phyloP scores from a whole-genome alignment of 495 filamentous ascomycete species.

The Lentithecium fluviatile region DNA sequence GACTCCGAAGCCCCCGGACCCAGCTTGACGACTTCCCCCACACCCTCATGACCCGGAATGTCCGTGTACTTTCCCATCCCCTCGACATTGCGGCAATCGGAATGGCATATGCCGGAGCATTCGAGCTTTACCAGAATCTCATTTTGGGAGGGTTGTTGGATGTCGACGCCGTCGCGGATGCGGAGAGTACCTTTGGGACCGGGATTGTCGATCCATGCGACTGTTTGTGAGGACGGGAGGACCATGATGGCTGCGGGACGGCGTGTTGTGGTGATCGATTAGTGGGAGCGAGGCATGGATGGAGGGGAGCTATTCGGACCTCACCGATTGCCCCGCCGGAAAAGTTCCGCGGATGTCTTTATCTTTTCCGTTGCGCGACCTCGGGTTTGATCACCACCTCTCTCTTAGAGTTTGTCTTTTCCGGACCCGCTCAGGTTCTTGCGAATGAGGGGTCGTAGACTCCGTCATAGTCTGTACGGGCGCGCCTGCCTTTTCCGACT shows the following conservation, averaged over 20 bases:
- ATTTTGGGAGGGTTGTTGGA: conserved; percentile 72
- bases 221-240: conserved; percentile 21
- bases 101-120: conserved; percentile 91
- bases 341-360: neutral
- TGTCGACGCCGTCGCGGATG: conserved; percentile 50
- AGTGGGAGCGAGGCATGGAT: neutral
- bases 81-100: conserved; percentile 72
- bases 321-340: neutral
- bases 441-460: no score
- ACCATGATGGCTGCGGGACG: neutral
- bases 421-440: no score
- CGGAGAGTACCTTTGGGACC: conserved; percentile 18
- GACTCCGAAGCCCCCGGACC: conserved; percentile 69
- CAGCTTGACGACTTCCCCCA: conserved; percentile 76
- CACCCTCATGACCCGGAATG: conserved; percentile 82
- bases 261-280: neutral
- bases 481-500: no score
- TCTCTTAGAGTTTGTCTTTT: no score
- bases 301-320: neutral
- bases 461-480: no score
- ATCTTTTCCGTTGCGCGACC: no score
- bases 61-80: conserved; percentile 77
- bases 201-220: conserved; percentile 29
- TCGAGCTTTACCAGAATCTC: conserved; percentile 88
- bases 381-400: no score